Conservation (phyloP, 208 protist species). For the Acanthamoeba polyphaga region DNA sequence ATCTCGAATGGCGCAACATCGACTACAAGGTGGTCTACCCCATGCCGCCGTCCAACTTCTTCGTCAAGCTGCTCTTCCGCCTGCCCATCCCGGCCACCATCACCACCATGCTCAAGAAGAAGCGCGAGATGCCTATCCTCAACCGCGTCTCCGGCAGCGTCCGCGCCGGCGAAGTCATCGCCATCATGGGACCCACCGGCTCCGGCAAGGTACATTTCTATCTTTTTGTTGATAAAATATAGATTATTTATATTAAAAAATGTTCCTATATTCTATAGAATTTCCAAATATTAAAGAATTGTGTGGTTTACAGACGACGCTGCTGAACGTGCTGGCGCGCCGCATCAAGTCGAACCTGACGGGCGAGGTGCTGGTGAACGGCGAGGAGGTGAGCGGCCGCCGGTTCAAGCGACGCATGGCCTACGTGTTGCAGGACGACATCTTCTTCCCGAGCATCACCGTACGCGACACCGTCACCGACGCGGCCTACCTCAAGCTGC, state of each 20-base stretch:
- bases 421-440: conserved; percentile 82
- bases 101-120: conserved; percentile 57
- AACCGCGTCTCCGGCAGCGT: conserved; percentile 74
- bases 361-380: conserved; percentile 73
- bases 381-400: neutral
- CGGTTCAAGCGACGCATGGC: conserved; percentile 76
- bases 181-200: conserved; percentile 81
- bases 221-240: no score
- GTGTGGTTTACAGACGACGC: conserved; percentile 78
- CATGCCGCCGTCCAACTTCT: conserved; percentile 34
- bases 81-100: conserved; percentile 58
- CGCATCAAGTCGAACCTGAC: conserved; percentile 73
- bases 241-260: no score
- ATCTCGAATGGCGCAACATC: conserved; percentile 72
- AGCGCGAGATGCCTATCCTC: conserved; percentile 70
- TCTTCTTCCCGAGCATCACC: conserved; percentile 78
- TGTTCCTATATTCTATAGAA: no score
- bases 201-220: conserved; percentile 59
- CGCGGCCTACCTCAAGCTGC: conserved; percentile 76
- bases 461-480: conserved; percentile 79
- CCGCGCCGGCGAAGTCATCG: conserved; percentile 58
- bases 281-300: no score
- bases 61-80: conserved; percentile 42
- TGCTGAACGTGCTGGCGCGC: conserved; percentile 77
- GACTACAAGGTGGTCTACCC: conserved; percentile 70